Base-by-base conservation (phyloP, 768 basidiomycete species). In the Psilocybe tampanensis region DNA sequence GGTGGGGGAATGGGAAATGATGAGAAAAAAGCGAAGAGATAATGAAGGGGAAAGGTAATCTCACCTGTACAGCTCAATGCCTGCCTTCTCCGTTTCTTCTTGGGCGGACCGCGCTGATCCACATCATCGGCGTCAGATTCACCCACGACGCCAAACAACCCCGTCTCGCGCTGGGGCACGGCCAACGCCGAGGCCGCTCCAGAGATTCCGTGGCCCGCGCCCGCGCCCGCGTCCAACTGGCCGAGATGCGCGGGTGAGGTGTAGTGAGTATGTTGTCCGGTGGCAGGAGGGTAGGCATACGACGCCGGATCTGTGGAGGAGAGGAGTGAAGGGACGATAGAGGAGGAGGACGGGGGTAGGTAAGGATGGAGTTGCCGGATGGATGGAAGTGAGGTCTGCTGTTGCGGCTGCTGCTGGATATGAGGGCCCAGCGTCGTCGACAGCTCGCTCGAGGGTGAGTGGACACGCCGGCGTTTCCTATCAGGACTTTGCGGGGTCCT, bases 1-100 rank as follows among this genome's bases (percentile, higher is more conserved):
- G 29, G 29, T 29, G 29, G 29, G 29, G 29, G 29, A 29, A 29
- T 29, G 29, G 9, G 29, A 29, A 60, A 59, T 56, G 33, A 15
- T 7, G 33, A 15, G 33, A 34, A 15, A 34, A 15, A 34, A 15
- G 15, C 15, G 33, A 34, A 15, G 33, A 8, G 33, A 34, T 7
- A 34, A 55, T 36, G 61, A 65, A 63, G 58, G 60, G 56, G 54
- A 47, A 52, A 60, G 59, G 61, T 63, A 74, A 80, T 74, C n/a
- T n/a, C 69, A 91, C 90, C 90, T 52, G 90, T 93, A 71, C 91
- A 93, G 67, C 90, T 93, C 63, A 93, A 73, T 36, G 91, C 90
- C 68, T 93, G 90, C 44, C 91, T 76, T 51, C 91, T 79, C 51
- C 91, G 77, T 72, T 91, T 93, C 82, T 92, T 92, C 79, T 92